A percentile compares a stretch with the other conserved stretches of the same genome.
These are phyloP conservation scores for Penicillium sp. DNA, from an alignment of 2,329 filamentous ascomycete genomes.

Conservation along the genomic window DNA sequence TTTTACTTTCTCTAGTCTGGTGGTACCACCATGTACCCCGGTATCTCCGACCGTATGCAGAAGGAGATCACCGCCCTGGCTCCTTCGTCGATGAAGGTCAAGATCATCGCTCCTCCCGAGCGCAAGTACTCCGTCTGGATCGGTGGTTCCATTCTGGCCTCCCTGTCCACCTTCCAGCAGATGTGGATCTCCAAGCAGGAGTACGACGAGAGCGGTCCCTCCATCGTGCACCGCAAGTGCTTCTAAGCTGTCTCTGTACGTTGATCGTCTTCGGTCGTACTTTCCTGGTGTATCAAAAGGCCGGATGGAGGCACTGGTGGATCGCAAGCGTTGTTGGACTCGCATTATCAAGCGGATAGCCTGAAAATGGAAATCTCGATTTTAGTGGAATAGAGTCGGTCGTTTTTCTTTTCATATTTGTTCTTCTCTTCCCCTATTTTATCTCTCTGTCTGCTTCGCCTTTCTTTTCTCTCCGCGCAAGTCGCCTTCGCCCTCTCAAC, in stretches of 20 bases:
- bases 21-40: conserved; percentile 99
- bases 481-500: conserved; percentile 4
- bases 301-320: conserved; percentile 38
- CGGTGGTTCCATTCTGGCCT: conserved; percentile 99
- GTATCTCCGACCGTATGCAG: conserved; percentile 99
- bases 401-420: conserved; percentile 24
- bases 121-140: conserved; percentile 99
- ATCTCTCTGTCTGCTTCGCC: background rate
- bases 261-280: conserved; percentile 40
- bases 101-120: conserved; percentile 99
- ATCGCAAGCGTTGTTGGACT: conserved; percentile 39
- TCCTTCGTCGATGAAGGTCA: conserved; percentile 99
- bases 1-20: conserved; percentile 67
- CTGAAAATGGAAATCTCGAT: conserved; percentile 41
- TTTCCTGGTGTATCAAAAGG: conserved; percentile 45
- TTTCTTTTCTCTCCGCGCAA: conserved; percentile 1
- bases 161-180: conserved; percentile 99
- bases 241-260: conserved; percentile 67
- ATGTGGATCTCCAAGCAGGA: conserved; percentile 99
- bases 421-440: conserved; percentile 10
- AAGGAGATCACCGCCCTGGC: conserved; percentile 99
- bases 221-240: conserved; percentile 99
- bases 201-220: conserved; percentile 99
- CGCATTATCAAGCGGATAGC: conserved; percentile 41
- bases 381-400: conserved; percentile 44